Evolutionary conservation across 2,329 filamentous ascomycete species (phyloP).

Genomic region (Plectosphaerella plurivora): DNA sequence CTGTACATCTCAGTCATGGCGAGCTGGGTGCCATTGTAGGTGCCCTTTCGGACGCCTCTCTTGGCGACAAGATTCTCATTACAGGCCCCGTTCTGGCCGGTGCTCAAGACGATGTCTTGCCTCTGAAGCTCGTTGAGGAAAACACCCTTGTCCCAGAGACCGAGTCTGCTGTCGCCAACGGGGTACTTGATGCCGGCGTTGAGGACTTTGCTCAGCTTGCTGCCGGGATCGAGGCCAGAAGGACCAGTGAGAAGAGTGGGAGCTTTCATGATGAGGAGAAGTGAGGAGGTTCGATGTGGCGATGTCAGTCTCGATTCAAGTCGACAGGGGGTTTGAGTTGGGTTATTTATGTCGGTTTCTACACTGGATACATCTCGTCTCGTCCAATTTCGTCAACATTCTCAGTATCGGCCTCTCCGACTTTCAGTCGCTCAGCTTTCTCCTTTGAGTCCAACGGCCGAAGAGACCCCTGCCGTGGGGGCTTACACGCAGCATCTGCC

Average conservation of each 20-base stretch:
- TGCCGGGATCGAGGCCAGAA: background rate
- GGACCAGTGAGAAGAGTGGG: background rate
- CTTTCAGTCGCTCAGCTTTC: no score
- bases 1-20: constrained; percentile 26
- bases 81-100: constrained; percentile 15
- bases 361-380: no score
- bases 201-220: background rate
- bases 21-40: constrained; percentile 26
- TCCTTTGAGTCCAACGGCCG: no score
- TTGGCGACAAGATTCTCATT: constrained; percentile 15
- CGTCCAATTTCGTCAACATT: no score
- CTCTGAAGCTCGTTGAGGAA: constrained; percentile 24
- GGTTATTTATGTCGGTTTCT: no score
- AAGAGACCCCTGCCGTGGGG: no score
- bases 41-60: constrained; percentile 22
- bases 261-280: background rate
- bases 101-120: constrained; percentile 19
- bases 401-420: no score
- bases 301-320: no score
- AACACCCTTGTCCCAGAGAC: constrained; percentile 14
- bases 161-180: background rate
- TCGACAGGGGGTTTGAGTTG: no score
- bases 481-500: no score
- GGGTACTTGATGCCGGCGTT: background rate
- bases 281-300: no score